Evolutionary conservation across 2,329 filamentous ascomycete genomes (phyloP), one percentile per base, ranked within the genome.

Genomic region (Stromatinia cepivora): DNA sequence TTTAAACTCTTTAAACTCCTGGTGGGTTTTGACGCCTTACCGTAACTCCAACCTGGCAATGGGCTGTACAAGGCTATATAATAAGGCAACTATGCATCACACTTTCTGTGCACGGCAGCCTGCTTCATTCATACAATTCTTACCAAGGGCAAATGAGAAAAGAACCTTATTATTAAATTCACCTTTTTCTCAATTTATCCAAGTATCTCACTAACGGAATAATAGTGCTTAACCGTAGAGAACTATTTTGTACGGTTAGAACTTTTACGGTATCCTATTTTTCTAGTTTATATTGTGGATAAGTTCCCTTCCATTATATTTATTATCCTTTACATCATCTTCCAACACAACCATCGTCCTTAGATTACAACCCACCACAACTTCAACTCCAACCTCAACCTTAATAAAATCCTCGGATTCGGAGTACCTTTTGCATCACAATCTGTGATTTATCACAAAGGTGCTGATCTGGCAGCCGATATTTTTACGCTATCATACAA

Each of bases 301-400:
- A 22, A n/a, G 25, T 61, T 46, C 9, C 59, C 59, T 62, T 39
- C 31, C 48, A 48, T 13, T 61, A 15, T 4, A n/a, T 25, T 34
- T 36, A 50, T 50, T 39, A 63, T 50, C 45, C 46, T 63, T 25
- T 63, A 52, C 45, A 63, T 63, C 59, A 63, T 63, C 61, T 63
- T 63, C 61, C 46, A 52, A 39, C 61, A 63, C 46, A 52, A 63
- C 46, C 61, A 63, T 46, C 3, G 5, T 50, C 25, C 17, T 42
- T 28, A 31, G 22, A 50, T 39, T 63, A 50, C 59, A 63, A 63
- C 46, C 31, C 31, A 39, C 34, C 20, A 17, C 34, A 42, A 52
- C n/a, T 52, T n/a, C 22, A 25, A 53, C 50, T 17, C 5, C 36
- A 42, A 28, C n/a, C 36, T 45, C 56, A n/a, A 45, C n/a, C 34